Conservation (phyloP, 2,329 filamentous ascomycete genomes). For the Penicillium olsonii region DNA sequence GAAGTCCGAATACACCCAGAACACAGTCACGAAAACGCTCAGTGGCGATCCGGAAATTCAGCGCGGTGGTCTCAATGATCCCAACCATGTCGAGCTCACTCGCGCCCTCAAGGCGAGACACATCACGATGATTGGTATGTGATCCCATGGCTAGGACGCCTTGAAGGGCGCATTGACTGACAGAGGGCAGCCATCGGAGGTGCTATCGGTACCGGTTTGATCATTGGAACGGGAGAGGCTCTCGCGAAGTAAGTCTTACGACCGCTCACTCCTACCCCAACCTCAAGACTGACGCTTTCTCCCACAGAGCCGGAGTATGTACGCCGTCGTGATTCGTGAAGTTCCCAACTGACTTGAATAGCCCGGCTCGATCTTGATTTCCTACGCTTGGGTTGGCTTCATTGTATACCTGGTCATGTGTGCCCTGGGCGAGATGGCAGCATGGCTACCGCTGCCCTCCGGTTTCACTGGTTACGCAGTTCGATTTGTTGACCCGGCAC, state of each 20-base stretch:
- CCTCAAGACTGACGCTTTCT: slow-evolving; percentile 14
- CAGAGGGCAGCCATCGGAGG: slow-evolving; percentile 39
- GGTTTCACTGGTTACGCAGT: slow-evolving; percentile 82
- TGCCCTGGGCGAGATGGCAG: slow-evolving; percentile 79
- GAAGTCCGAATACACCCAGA: slow-evolving; percentile 26
- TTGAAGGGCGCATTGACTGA: slow-evolving; percentile 10
- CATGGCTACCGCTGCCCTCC: slow-evolving; percentile 74
- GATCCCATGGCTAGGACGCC: neutral
- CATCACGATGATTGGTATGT: slow-evolving; percentile 46
- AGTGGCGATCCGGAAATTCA: slow-evolving; percentile 22
- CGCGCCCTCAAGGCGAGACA: slow-evolving; percentile 45
- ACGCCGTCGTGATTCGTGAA: too few species aligned
- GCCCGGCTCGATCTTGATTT: slow-evolving; percentile 46
- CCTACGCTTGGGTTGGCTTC: slow-evolving; percentile 47
- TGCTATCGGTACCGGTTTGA: slow-evolving; percentile 46
- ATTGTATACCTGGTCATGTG: slow-evolving; percentile 82
- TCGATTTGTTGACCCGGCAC: slow-evolving; percentile 76
- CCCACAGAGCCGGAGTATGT: slow-evolving; percentile 40
- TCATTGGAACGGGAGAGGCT: slow-evolving; percentile 43
- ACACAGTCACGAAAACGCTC: slow-evolving; percentile 20
- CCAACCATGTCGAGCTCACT: slow-evolving; percentile 38
- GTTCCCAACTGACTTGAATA: slow-evolving; percentile 16
- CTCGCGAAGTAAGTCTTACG: slow-evolving; percentile 35
- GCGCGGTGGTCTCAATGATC: slow-evolving; percentile 26
- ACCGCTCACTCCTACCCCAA: neutral